Evolutionary conservation across 2,329 filamentous ascomycete genomes (phyloP).

Genomic region (Beauveria brongniartii): DNA sequence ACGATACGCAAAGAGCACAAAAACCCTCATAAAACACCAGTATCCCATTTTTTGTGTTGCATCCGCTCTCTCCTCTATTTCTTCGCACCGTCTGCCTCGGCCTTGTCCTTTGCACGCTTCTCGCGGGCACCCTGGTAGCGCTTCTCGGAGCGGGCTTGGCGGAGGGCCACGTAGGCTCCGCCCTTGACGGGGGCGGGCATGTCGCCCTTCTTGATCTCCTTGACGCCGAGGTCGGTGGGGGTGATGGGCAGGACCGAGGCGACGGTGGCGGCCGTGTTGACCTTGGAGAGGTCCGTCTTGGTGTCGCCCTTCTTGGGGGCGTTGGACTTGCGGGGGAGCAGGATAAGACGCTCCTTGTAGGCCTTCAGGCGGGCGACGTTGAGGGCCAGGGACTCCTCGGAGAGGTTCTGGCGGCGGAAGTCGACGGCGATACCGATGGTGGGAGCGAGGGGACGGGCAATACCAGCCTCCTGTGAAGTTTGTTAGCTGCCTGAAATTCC

Average conservation of each 20-base stretch:
- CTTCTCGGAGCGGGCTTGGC: slow-evolving; percentile 74
- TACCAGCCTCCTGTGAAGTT: slow-evolving; percentile 75
- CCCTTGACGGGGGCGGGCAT: slow-evolving; percentile 68
- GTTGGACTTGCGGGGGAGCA: slow-evolving; percentile 94
- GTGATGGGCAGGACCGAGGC: slow-evolving; percentile 61
- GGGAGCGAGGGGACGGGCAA: slow-evolving; percentile 85
- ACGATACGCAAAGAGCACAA: slow-evolving; percentile 15
- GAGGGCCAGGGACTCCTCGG: slow-evolving; percentile 84
- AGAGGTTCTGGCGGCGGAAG: slow-evolving; percentile 92
- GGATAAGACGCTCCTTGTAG: slow-evolving; percentile 91
- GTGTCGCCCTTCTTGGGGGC: slow-evolving; percentile 90
- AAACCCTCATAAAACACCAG: slow-evolving; percentile 14
- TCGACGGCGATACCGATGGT: slow-evolving; percentile 98
- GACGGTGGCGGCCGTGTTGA: slow-evolving; percentile 44
- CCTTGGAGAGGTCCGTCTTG: slow-evolving; percentile 69
- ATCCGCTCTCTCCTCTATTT: slow-evolving; percentile 52
- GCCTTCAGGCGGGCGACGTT: slow-evolving; percentile 98
- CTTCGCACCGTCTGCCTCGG: slow-evolving; percentile 75
- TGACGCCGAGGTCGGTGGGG: slow-evolving; percentile 56
- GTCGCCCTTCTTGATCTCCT: slow-evolving; percentile 74
- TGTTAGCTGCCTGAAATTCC: slow-evolving; percentile 24
- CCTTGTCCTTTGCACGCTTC: slow-evolving; percentile 88
- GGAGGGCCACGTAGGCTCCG: slow-evolving; percentile 80
- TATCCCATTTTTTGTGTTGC: slow-evolving; percentile 10
- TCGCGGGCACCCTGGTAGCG: slow-evolving; percentile 76